These are phyloP conservation scores for Paralagenidium karlingii DNA, from an alignment of 352 stramenopile species.

Conservation along the genomic window DNA sequence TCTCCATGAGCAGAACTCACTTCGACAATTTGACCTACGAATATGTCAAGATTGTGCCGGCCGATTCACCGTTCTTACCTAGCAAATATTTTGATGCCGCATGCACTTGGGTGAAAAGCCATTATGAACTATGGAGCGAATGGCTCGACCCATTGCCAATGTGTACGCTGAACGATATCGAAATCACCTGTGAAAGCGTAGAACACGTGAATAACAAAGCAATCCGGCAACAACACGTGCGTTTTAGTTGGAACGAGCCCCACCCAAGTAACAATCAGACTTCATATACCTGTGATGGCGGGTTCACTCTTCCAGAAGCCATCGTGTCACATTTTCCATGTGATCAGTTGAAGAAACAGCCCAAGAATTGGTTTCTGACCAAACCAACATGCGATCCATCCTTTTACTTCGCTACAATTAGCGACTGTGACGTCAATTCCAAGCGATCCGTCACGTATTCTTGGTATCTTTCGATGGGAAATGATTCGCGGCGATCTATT, in stretches of 20 bases:
- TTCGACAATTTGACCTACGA: slow-evolving; percentile 19
- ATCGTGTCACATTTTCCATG: slow-evolving; percentile 20
- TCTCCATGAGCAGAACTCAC: slow-evolving; percentile 15
- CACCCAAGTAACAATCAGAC: slow-evolving; percentile 14
- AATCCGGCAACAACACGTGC: slow-evolving; percentile 5
- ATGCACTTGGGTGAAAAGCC: slow-evolving; percentile 17
- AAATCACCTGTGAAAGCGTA: too few species aligned
- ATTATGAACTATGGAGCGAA: slow-evolving; percentile 14
- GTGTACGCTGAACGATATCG: slow-evolving; percentile 12
- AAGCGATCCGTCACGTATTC: slow-evolving; percentile 15
- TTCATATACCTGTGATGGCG: slow-evolving; percentile 33
- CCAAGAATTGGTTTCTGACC: slow-evolving; percentile 12
- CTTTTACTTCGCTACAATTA: slow-evolving; percentile 28
- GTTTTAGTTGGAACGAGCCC: slow-evolving; percentile 18
- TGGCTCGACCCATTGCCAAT: slow-evolving; percentile 13
- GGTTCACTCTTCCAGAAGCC: slow-evolving; percentile 10
- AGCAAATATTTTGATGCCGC: slow-evolving; percentile 19
- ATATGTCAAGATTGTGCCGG: neutral
- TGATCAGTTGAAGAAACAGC: slow-evolving; percentile 13
- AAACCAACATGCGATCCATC: slow-evolving; percentile 21
- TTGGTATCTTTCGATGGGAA: slow-evolving; percentile 17
- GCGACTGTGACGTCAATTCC: slow-evolving; percentile 12
- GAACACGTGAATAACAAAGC: slow-evolving; percentile 9
- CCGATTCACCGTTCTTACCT: too few species aligned
- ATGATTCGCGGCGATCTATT: slow-evolving; percentile 4